Evolutionary conservation across 495 filamentous ascomycete genomes (phyloP), one percentile per base, ranked within the genome.

Genomic region (Chlorociboria aeruginascens): DNA sequence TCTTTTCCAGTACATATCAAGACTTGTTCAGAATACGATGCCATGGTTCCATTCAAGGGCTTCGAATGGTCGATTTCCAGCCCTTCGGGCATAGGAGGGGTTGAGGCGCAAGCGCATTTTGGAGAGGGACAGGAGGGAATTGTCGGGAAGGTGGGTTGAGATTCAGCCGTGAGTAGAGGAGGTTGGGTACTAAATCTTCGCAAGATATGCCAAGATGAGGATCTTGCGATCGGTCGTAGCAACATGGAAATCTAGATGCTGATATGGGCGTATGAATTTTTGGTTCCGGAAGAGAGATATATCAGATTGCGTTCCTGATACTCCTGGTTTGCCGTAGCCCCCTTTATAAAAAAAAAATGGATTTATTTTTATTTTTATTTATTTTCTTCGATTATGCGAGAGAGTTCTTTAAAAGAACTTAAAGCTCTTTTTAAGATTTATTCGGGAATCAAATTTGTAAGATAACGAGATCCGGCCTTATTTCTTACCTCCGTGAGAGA

Each of bases 1-100:
- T 69, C 57, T 48, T 78, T 74, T 7, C 86, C 87, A 0, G 89
- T 95, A 48, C 78, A 85, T 12, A 96, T 69, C 3, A 98, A 61
- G 3, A 96, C 71, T 46, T 97, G 89, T 52, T 88, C 79, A 13
- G 78, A 71, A 61, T 95, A 92, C n/a, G 69, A 63, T 4, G 83
- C 72, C 66, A 95, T 85, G 3, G 86, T 83, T 13, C 81, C 80
- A 56, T 79, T 79, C 38, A 97, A 62, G 3, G 73, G 65, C 44
- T 75, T 79, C 31, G 73, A 62, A 52, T 73, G 72, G 61, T 96
- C 88, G 50, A 96, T 92, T 11, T 79, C 74, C n/a, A 90, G 64
- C 2, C 73, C 78, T 3, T 70, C 64, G 3, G 88, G 86, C 61
- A 81, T 73, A 8, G 61, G 50, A 7, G 81, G 81, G 2, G 77